These are phyloP conservation scores for Serendipita vermifera DNA, from an alignment of 768 basidiomycete genomes.

Conservation along the genomic window DNA sequence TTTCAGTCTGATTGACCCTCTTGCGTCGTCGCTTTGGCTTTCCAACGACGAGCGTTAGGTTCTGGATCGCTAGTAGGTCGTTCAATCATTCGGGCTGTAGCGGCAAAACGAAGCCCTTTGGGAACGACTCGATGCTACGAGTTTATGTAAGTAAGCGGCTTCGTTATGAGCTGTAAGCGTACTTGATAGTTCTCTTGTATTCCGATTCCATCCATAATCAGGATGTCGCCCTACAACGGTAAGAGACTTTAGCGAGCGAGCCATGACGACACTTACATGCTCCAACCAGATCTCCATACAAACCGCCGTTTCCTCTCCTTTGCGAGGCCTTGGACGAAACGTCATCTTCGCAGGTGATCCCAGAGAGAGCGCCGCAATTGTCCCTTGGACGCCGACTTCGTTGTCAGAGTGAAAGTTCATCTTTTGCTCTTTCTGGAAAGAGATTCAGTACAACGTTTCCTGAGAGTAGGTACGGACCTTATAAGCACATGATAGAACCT, in stretches of 20 bases:
- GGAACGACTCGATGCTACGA: slow-evolving; percentile 58
- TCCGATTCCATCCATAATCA: slow-evolving; percentile 61
- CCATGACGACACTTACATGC: slow-evolving; percentile 8
- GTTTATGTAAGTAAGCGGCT: slow-evolving; percentile 14
- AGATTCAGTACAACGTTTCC: neutral
- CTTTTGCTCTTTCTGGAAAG: slow-evolving; percentile 41
- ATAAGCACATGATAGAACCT: slow-evolving; percentile 68
- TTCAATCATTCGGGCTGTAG: slow-evolving; percentile 55
- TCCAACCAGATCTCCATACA: neutral
- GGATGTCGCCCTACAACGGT: slow-evolving; percentile 50
- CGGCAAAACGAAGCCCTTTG: slow-evolving; percentile 63
- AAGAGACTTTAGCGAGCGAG: too few relatives aligned
- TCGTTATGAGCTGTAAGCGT: neutral
- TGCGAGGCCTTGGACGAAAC: slow-evolving; percentile 39
- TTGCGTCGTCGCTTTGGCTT: too few relatives aligned
- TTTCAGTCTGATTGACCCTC: too few relatives aligned
- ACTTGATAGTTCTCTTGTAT: slow-evolving; percentile 59
- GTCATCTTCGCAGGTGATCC: slow-evolving; percentile 71
- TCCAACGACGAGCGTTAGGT: too few relatives aligned
- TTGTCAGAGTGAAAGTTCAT: slow-evolving; percentile 73
- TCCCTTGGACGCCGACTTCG: slow-evolving; percentile 57
- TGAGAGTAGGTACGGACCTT: slow-evolving; percentile 33
- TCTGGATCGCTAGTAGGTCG: too few relatives aligned
- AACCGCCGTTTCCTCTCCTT: slow-evolving; percentile 44
- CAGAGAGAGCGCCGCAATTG: slow-evolving; percentile 63